Percentiles rank a stretch among this genome's conserved stretches.
Conservation (phyloP, 2,329 filamentous ascomycete species). For the Claviceps citrina region DNA sequence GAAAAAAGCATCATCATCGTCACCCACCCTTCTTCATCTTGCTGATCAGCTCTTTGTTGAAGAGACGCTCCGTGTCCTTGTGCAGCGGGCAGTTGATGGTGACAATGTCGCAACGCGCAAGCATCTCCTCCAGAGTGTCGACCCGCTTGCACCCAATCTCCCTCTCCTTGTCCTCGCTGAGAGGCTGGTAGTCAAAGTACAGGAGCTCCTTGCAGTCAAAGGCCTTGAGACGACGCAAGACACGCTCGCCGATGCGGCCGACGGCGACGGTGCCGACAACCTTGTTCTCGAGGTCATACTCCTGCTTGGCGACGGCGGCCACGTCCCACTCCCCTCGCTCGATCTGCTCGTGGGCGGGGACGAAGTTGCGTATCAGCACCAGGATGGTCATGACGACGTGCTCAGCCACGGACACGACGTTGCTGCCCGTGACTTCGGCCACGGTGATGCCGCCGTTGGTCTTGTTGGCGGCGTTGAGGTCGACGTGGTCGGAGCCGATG, state of each 20-base stretch:
- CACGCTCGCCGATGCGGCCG: slow-evolving; percentile 94
- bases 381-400: slow-evolving; percentile 99
- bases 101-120: slow-evolving; percentile 87
- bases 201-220: slow-evolving; percentile 99
- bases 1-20: not conserved
- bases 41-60: slow-evolving; percentile 95
- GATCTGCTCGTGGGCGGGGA: slow-evolving; percentile 91
- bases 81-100: slow-evolving; percentile 99
- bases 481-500: slow-evolving; percentile 96
- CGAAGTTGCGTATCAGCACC: slow-evolving; percentile 90
- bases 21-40: slow-evolving; percentile 92
- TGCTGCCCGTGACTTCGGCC: slow-evolving; percentile 93
- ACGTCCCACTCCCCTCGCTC: slow-evolving; percentile 85
- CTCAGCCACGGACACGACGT: slow-evolving; percentile 96
- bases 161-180: slow-evolving; percentile 70
- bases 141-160: slow-evolving; percentile 93
- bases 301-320: slow-evolving; percentile 90
- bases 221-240: slow-evolving; percentile 84
- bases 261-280: slow-evolving; percentile 95
- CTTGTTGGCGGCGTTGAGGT: slow-evolving; percentile 92
- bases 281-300: slow-evolving; percentile 95
- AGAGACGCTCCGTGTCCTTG: slow-evolving; percentile 90
- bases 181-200: slow-evolving; percentile 98
- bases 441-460: slow-evolving; percentile 97
- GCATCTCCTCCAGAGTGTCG: slow-evolving; percentile 79